Conservation (phyloP, 2,329 filamentous ascomycete genomes). For the Fusarium nurragi region DNA sequence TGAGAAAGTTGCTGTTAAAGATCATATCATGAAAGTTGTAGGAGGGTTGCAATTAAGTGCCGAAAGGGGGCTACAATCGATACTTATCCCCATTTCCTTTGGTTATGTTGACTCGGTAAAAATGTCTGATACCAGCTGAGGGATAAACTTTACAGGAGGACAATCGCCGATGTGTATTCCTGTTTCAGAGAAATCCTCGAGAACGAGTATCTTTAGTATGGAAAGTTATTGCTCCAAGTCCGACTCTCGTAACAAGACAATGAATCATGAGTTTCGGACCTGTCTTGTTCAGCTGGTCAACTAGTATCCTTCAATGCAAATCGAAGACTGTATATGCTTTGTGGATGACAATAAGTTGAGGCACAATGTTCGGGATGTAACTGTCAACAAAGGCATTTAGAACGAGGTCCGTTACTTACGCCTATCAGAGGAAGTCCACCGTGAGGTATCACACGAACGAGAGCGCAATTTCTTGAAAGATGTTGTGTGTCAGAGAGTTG, state of each 20-base stretch:
- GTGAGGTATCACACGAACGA: background rate
- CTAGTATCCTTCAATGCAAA: no score
- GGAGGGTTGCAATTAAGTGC: no score
- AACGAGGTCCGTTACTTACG: background rate
- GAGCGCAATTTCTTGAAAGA: background rate
- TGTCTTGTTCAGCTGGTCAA: no score
- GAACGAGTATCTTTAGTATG: no score
- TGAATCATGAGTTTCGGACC: no score
- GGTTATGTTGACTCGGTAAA: constrained; percentile 10
- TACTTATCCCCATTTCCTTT: background rate
- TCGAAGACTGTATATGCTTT: no score
- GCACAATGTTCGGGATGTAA: no score
- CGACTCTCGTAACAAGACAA: no score
- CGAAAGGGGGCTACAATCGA: background rate
- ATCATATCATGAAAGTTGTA: background rate
- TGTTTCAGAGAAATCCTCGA: no score
- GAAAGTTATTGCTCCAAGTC: no score
- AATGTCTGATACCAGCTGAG: constrained; percentile 55
- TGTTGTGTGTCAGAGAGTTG: background rate
- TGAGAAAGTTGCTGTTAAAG: background rate
- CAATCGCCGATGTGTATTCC: no score
- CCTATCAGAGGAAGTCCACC: background rate
- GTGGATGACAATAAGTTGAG: no score
- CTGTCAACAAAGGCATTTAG: background rate
- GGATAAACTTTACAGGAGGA: constrained; percentile 70